Percentiles rank a stretch among this genome's conserved stretches.
Conservation (phyloP, 441 rosid genomes). For the Arabidopsis lyrata region DNA sequence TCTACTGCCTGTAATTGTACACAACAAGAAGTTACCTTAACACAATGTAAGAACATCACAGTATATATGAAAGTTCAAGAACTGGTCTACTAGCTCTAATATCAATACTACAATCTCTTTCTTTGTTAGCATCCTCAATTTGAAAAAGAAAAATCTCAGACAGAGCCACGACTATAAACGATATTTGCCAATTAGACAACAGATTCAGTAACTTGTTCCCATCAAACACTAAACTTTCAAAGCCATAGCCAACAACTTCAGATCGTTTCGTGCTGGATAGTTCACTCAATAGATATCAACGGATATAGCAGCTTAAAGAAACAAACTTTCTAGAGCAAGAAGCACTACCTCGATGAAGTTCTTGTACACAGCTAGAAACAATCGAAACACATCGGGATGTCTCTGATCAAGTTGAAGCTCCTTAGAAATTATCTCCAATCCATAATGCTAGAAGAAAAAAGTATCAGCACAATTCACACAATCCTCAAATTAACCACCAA, state of each 20-base stretch:
- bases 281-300: background rate
- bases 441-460: slow-evolving; percentile 49
- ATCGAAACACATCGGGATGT: slow-evolving; percentile 50
- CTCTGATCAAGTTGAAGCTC: slow-evolving; percentile 54
- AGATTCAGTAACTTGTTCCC: background rate
- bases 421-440: slow-evolving; percentile 54
- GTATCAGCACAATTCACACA: background rate
- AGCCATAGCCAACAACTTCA: background rate
- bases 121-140: background rate
- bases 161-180: background rate
- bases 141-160: too few relatives aligned
- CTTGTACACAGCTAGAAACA: slow-evolving; percentile 57
- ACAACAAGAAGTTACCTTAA: background rate
- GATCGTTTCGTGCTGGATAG: background rate
- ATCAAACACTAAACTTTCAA: slow-evolving; percentile 2
- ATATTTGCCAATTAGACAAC: background rate
- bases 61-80: background rate
- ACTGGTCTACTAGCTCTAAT: slow-evolving; percentile 16
- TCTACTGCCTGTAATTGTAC: slow-evolving; percentile 54
- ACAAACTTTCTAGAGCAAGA: background rate
- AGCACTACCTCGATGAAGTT: slow-evolving; percentile 60
- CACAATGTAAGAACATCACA: background rate
- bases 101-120: background rate
- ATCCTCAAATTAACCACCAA: slow-evolving; percentile 2
- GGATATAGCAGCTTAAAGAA: background rate